Evolutionary conservation across 2,329 filamentous ascomycete genomes (phyloP), one percentile per base, ranked within the genome.

Genomic region (Catunica adiposa): DNA sequence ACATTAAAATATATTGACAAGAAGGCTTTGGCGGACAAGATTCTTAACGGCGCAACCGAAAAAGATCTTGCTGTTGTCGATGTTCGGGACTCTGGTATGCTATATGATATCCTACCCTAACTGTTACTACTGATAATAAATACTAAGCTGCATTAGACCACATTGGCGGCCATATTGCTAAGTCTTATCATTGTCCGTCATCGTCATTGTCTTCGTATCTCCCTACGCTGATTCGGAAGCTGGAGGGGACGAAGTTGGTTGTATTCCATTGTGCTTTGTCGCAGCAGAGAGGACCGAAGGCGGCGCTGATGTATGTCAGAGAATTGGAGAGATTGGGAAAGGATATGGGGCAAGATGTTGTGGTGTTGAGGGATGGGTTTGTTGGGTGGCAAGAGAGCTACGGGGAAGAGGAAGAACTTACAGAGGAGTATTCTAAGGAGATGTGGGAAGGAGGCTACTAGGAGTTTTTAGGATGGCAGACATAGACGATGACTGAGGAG

Each of bases 221-320:
- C 67, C 85, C 89, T 0, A 86, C 89, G 60, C 79, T 98, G n/a
- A 75, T 94, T 11, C 80, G 87, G 56, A 81, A 77, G 46, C 77
- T 96, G 51, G 73, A 80, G 61, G 80, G 83, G 64, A 89, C 88
- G 67, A 79, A 92, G 56, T 83, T 77, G 9, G 88, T 98, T 14
- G 79, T 98, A 1, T 98, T 98, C 68, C 92, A 98, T 71, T 98
- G 92, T 69, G 85, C 86, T 17, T 73, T 97, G 56, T 90, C 84
- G 62, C 92, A 97, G 71, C 85, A 95, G 70, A 77, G 92, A 0
- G 92, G 92, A 0, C 92, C 92, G 0, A 78, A 78, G 53, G 89
- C 90, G 2, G 92, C 92, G 2, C 70, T 95, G 62, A 75, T 77
- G 63, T 97, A 96, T 67, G 62, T 89, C 59, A 73, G 84, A 37